Base-by-base conservation (phyloP, 768 basidiomycete genomes). In the Vishniacozyma victoriae region DNA sequence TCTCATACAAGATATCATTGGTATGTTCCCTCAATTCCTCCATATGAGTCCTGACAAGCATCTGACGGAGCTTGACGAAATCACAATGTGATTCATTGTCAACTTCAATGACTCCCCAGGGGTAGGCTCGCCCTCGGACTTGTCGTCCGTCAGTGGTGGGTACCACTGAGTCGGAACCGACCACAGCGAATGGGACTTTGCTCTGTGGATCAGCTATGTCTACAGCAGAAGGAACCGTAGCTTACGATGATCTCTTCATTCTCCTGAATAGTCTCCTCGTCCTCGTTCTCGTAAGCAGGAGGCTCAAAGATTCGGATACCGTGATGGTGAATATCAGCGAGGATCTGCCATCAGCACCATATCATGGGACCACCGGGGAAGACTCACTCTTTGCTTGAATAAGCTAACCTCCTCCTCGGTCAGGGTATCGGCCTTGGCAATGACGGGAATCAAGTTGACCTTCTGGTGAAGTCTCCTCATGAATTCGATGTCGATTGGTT, bases 61-160 rank as follows among this genome's bases (percentile, higher is more conserved):
- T 97, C 74, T 97, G 95, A 44, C 95, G 85, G 53, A 99, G 85
- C 75, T 97, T 97, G 74, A 97, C 93, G 70, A 99, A 99, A 73
- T 99, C 95, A 61, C 95, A 99, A 70, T 99, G 95, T 15, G 90
- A 87, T 70, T 97, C 95, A 64, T 99, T 97, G 77, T 99, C 95
- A 20, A 99, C 95, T 71, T 99, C 95, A 57, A 97, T 90, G 41
- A 92, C 84, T 71, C 95, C 95, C 95, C 95, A 99, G 9, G 95
- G 95, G 72, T 99, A 99, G 3, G 82, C 78, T 60, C 95, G 88
- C 12, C 95, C 95, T 57, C 95, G 87, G 41, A 96, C 90, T 73
- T 84, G 77, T 50, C 91, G 86, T 20, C 92, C 91, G 63, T 93
- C 90, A 19, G 86, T 79, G 2, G 88, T 84, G 50, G 77, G 73